Percentiles rank a stretch among this genome's conserved stretches.
Evolutionary conservation across 2,329 filamentous ascomycete genomes (phyloP).

Genomic region (Harringtonia lauricola): DNA sequence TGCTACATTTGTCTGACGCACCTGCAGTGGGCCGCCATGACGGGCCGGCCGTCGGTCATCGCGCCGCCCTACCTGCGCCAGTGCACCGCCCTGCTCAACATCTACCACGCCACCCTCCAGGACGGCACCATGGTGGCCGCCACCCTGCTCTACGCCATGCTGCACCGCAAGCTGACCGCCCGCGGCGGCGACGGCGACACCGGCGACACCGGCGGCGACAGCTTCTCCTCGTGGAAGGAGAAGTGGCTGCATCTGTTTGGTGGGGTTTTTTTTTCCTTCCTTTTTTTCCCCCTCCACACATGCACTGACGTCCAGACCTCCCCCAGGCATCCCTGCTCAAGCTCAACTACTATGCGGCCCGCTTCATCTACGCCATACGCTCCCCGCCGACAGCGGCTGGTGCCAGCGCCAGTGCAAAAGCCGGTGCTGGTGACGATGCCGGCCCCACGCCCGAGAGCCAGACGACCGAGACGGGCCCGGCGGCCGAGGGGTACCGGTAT

Average conservation of each 20-base stretch:
- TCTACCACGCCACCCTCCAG: conserved; percentile 1
- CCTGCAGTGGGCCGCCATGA: conserved; percentile 1
- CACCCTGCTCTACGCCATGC: neutral
- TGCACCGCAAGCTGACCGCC: neutral
- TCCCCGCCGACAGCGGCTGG: neutral
- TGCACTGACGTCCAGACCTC: neutral
- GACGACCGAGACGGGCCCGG: too few species aligned
- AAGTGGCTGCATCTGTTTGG: neutral
- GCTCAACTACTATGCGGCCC: neutral
- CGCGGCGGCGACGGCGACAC: neutral
- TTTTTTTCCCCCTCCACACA: neutral
- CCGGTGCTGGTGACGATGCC: too few species aligned
- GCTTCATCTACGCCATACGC: neutral
- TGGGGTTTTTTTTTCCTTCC: neutral
- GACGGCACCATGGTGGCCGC: neutral
- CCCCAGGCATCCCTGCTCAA: neutral
- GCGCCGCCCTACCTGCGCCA: neutral
- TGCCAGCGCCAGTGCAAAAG: neutral
- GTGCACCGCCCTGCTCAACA: neutral
- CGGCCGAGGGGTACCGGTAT: too few species aligned
- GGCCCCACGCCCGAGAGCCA: too few species aligned
- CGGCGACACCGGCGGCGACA: neutral
- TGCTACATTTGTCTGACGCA: neutral
- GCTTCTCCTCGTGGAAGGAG: neutral
- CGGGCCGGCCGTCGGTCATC: neutral